A percentile compares a stretch with the other conserved stretches of the same genome.
These are phyloP conservation scores for Pelagomonas calceolata DNA, from an alignment of 108 stramenopile species.

Conservation along the genomic window DNA sequence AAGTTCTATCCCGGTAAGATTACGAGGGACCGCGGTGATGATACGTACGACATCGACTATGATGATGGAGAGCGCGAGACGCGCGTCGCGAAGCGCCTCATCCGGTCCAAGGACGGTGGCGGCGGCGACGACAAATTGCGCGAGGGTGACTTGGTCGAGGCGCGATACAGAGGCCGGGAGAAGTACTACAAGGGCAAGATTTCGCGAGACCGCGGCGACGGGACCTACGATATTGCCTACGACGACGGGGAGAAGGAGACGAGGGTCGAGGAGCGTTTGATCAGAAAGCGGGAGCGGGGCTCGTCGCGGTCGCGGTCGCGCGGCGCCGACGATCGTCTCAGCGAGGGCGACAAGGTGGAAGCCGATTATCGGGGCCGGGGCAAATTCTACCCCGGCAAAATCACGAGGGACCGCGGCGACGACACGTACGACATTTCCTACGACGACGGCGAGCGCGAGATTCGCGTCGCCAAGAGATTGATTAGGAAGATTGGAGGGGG, in stretches of 20 bases:
- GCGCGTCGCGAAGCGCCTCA: constrained; percentile 11
- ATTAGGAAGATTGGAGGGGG: background rate
- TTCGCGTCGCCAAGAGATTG: constrained; percentile 3
- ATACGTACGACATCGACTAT: constrained; percentile 1
- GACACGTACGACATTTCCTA: constrained; percentile 37
- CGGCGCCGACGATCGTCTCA: background rate
- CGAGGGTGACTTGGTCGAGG: constrained; percentile 27
- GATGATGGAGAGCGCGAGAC: constrained; percentile 2
- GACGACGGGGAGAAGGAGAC: constrained; percentile 21
- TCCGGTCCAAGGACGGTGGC: constrained; percentile 1
- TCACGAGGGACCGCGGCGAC: constrained; percentile 13
- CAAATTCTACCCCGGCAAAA: constrained; percentile 13
- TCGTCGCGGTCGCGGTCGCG: background rate
- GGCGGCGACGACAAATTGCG: background rate
- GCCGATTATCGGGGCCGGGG: constrained; percentile 10
- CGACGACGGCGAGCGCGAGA: constrained; percentile 24
- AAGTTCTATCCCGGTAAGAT: constrained; percentile 11
- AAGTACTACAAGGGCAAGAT: constrained; percentile 18
- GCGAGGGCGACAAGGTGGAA: constrained; percentile 20
- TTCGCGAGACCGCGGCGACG: constrained; percentile 10
- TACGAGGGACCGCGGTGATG: background rate
- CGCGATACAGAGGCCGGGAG: constrained; percentile 7
- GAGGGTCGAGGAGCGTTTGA: constrained; percentile 14
- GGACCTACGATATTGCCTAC: constrained; percentile 19
- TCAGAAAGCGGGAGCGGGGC: background rate